Percentiles rank a stretch among this genome's conserved stretches.
These are phyloP conservation scores for Auxenochlorella pyrenoidosa DNA, from an alignment of 139 green algal genomes.

Conservation along the genomic window DNA sequence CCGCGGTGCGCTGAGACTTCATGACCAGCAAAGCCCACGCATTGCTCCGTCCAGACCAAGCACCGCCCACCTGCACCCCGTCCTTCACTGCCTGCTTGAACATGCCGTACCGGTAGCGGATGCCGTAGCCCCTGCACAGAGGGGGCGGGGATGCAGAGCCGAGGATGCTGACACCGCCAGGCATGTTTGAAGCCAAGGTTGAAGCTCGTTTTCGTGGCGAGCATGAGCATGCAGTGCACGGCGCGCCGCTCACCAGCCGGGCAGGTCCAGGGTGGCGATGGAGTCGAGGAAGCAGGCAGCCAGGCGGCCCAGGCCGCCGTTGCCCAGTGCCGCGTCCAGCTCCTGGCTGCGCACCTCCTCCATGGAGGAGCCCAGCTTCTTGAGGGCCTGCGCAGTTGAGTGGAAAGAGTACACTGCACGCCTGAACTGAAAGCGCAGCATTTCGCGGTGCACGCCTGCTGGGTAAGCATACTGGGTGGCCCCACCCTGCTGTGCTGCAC, in stretches of 20 bases:
- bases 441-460: too few species aligned
- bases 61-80: conserved; percentile 14
- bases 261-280: conserved; percentile 96
- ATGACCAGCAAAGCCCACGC: background rate
- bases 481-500: too few species aligned
- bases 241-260: conserved; percentile 89
- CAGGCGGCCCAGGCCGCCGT: conserved; percentile 97
- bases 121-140: conserved; percentile 87
- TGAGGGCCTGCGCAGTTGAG: conserved; percentile 25
- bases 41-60: too few species aligned
- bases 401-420: background rate
- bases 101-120: conserved; percentile 99
- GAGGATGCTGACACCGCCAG: too few species aligned
- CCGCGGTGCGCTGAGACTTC: background rate
- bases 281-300: conserved; percentile 99
- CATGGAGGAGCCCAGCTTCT: conserved; percentile 46
- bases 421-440: too few species aligned
- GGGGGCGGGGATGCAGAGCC: background rate
- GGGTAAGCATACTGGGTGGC: too few species aligned
- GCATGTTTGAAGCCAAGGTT: too few species aligned
- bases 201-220: too few species aligned
- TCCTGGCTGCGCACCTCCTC: conserved; percentile 60
- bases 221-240: too few species aligned
- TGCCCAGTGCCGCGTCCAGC: conserved; percentile 94
- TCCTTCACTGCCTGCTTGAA: conserved; percentile 82